Percentiles rank a stretch among this genome's conserved stretches.
Evolutionary conservation across 495 filamentous ascomycete species (phyloP).

Genomic region (Delitschia confertaspora): DNA sequence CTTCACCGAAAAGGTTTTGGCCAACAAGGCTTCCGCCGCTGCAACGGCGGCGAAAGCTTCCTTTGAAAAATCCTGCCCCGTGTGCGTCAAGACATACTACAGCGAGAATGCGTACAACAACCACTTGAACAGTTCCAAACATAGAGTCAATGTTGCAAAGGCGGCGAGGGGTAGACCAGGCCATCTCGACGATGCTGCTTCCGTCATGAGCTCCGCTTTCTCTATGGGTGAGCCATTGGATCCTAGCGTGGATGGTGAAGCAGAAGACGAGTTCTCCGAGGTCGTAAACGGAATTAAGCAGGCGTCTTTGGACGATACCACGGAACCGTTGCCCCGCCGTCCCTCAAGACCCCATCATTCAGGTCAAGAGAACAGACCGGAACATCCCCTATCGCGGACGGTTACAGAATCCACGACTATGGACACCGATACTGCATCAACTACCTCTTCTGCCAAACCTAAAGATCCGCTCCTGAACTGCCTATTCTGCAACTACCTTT

Average conservation of each 20-base stretch:
- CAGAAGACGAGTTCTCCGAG: constrained; percentile 66
- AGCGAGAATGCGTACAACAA: constrained; percentile 94
- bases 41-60: constrained; percentile 82
- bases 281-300: constrained; percentile 72
- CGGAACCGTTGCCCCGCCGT: constrained; percentile 42
- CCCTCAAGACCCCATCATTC: constrained; percentile 51
- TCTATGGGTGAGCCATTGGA: constrained; percentile 74
- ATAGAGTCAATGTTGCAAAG: constrained; percentile 58
- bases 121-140: constrained; percentile 85
- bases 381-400: constrained; percentile 33
- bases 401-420: constrained; percentile 4
- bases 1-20: constrained; percentile 95
- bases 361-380: constrained; percentile 37
- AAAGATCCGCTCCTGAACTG: constrained; percentile 53
- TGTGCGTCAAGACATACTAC: constrained; percentile 87
- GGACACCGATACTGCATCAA: constrained; percentile 10
- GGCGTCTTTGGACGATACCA: constrained; percentile 53
- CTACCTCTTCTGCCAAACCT: constrained; percentile 9
- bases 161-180: constrained; percentile 25
- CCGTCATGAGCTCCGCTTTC: constrained; percentile 83
- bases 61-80: constrained; percentile 72
- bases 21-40: constrained; percentile 71
- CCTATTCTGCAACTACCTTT: constrained; percentile 81
- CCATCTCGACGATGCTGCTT: constrained; percentile 58
- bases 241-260: constrained; percentile 47